Base-by-base conservation (phyloP, 331 rosid species). In the Arachis monticola region DNA sequence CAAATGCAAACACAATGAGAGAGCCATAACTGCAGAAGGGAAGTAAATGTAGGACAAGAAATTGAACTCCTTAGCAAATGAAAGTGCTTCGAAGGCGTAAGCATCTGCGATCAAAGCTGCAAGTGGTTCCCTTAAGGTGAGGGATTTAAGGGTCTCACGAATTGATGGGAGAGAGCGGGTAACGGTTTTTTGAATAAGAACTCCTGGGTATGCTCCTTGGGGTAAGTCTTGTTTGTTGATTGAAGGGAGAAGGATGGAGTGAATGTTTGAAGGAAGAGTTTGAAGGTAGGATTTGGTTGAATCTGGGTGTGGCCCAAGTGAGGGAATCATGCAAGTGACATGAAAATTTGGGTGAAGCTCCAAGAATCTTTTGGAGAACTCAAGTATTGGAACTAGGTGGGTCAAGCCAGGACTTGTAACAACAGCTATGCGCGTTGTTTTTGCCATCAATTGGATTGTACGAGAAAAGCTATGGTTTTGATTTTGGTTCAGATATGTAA, bases 381-480 rank as follows among this genome's bases (percentile, higher is more conserved):
- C 92, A 3, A 75, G 12, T 22, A 88, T 57, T 1, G 90, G 92
- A 35, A 88, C 77, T 2, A 88, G 59, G 70, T 84, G 88, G 10
- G 81, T 65, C 14, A 79, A 83, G 12, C 88, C 90, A 6, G 87
- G 87, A 70, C 85, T 74, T 22, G 86, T 11, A 6, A 88, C 11
- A 44, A 86, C 50, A 5, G 82, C 87, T 38, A 86, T 77, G 64
- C 62, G 80, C 7, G 56, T 67, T 46, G 60, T 14, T 64, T 69
- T 80, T 30, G 69, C 77, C 87, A 83, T 76, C 3, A 32, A 32
- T 10, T 17, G 22, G 22, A 17, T 17, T 17, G 22, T 17, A 17
- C 22, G 22, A 17, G 22, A 17, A 17, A 17, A 17, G 22, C 22
- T 17, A 17, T 17, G 22, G 22, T 17, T 17, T 17, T 17, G 22